Conservation (phyloP, 78 protist genomes). For the Chrysochromulina tobinii region DNA sequence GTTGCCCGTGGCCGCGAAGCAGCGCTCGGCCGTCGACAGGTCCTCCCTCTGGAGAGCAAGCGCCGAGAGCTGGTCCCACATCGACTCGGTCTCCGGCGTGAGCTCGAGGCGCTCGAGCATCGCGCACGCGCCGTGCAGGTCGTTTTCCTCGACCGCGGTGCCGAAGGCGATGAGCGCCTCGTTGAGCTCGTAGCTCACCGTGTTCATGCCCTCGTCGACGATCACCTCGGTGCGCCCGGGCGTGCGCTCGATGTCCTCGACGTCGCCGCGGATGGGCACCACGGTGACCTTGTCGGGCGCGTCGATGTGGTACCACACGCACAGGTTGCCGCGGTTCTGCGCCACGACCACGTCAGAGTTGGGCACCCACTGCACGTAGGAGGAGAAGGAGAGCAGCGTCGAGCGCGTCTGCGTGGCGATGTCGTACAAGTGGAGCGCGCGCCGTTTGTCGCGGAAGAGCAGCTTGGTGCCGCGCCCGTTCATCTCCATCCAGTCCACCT, state of each 20-base stretch:
- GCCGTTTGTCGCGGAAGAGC: constrained; percentile 79
- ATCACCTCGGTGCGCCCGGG: constrained; percentile 78
- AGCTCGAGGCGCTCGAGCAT: constrained; percentile 46
- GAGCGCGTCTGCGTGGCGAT: constrained; percentile 41
- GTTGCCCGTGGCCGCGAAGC: constrained; percentile 80
- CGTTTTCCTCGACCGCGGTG: constrained; percentile 56
- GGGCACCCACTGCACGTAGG: constrained; percentile 89
- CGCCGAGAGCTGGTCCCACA: constrained; percentile 76
- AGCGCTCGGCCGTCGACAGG: constrained; percentile 68
- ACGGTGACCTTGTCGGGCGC: constrained; percentile 61
- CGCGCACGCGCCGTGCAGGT: constrained; percentile 27
- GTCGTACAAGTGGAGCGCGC: constrained; percentile 68
- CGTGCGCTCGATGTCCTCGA: constrained; percentile 75
- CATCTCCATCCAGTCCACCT: constrained; percentile 85
- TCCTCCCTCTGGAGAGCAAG: constrained; percentile 47
- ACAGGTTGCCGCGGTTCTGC: constrained; percentile 70
- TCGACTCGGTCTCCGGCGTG: constrained; percentile 44
- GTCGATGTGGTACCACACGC: constrained; percentile 85
- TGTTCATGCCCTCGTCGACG: constrained; percentile 77
- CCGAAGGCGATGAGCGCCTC: constrained; percentile 82
- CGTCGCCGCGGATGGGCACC: constrained; percentile 80
- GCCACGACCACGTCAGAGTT: constrained; percentile 88
- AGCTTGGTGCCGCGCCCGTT: constrained; percentile 52
- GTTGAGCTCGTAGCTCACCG: constrained; percentile 70
- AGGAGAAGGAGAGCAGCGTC: constrained; percentile 75